Evolutionary conservation across 2,329 filamentous ascomycete species (phyloP).

Genomic region (Botrytis paeoniae): DNA sequence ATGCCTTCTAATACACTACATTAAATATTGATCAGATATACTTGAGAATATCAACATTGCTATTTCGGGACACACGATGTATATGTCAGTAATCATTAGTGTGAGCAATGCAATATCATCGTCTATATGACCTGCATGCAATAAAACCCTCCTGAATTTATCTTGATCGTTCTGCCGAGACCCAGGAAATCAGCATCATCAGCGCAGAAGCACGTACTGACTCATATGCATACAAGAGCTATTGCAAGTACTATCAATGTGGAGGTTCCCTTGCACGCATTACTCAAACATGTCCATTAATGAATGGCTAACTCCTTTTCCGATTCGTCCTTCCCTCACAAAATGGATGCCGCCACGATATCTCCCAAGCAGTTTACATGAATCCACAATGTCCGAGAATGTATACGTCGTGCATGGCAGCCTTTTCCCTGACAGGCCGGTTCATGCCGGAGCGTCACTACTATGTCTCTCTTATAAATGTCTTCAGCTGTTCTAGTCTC

Average conservation of each 20-base stretch:
- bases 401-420: too few species aligned
- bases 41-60: neutral
- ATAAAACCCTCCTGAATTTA: neutral
- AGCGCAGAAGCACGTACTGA: neutral
- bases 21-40: neutral
- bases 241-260: neutral
- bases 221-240: neutral
- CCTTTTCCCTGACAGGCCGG: too few species aligned
- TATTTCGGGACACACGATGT: neutral
- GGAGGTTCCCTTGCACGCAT: neutral
- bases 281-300: neutral
- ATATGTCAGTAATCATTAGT: neutral
- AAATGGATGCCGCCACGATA: neutral
- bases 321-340: neutral
- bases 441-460: neutral
- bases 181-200: neutral
- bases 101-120: neutral
- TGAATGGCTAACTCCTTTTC: neutral
- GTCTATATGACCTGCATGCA: neutral
- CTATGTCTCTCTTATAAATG: neutral
- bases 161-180: neutral
- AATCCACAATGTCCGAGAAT: neutral
- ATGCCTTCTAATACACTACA: neutral
- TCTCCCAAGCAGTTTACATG: neutral
- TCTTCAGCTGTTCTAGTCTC: neutral